A percentile compares a stretch with the other conserved stretches of the same genome.
Evolutionary conservation across 2,329 filamentous ascomycete species (phyloP).

Genomic region (Lecanicillium sp.): DNA sequence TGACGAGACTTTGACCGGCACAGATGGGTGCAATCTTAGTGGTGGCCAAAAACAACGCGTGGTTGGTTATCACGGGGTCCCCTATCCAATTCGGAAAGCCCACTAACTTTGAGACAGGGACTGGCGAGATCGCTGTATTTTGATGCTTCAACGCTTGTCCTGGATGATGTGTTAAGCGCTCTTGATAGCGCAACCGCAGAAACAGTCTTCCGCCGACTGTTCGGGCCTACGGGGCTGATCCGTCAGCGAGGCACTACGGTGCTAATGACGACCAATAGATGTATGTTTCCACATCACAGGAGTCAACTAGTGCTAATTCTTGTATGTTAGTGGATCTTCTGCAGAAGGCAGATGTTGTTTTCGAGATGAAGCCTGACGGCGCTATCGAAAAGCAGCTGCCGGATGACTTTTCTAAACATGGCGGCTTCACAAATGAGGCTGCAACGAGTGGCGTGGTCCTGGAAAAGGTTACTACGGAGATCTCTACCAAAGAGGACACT

Average conservation of each 20-base stretch:
- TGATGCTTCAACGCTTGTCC: conserved; percentile 30
- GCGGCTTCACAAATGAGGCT: no score
- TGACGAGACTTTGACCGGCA: not conserved
- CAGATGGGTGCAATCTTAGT: conserved; percentile 24
- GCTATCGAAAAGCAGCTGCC: not conserved
- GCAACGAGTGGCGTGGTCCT: no score
- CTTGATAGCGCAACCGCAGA: conserved; percentile 38
- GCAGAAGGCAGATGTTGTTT: not conserved
- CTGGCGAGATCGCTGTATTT: conserved; percentile 42
- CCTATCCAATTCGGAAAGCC: not conserved
- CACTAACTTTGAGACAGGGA: conserved; percentile 21
- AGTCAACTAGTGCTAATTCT: no score
- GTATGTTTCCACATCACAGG: not conserved
- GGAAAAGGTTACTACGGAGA: no score
- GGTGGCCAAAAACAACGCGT: conserved; percentile 39
- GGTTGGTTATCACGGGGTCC: conserved; percentile 21
- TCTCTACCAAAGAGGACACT: no score
- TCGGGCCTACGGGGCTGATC: conserved; percentile 36
- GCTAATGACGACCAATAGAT: not conserved
- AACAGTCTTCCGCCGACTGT: conserved; percentile 34
- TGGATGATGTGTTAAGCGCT: conserved; percentile 42
- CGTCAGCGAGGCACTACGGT: conserved; percentile 16
- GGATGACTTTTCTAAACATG: no score
- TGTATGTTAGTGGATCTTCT: not conserved
- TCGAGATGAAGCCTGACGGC: not conserved